Evolutionary conservation across 164 flowering plant genomes (phyloP), one percentile per base, ranked within the genome.

Genomic region (Aristolochia contorta): DNA sequence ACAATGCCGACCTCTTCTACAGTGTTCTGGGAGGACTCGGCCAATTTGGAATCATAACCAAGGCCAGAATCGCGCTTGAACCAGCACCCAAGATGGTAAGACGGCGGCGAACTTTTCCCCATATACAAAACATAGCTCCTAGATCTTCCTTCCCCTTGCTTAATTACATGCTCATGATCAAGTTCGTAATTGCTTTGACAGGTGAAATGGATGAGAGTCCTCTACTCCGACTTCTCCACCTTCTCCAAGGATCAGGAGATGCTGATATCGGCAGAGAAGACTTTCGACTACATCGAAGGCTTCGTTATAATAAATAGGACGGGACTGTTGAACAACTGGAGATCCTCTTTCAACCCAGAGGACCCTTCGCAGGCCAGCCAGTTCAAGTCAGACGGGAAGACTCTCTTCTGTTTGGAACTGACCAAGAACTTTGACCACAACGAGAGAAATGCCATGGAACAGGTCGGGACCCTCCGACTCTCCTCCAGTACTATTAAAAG

Each of bases 221-320:
- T 87, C 12, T 89, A 92, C 71, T 72, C 85, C 0, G 84, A 92
- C 52, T 87, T 92, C 75, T 56, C 80, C 56, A 20, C 27, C 62
- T 92, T 92, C 66, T 46, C 85, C 68, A 73, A 64, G 46, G 98
- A 92, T 72, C 98, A 92, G 68, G 98, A 89, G 69, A 67, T 73
- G 58, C 56, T 92, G 30, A 86, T 89, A 74, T 82, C 92, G 25
- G 61, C 72, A 0, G 58, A 75, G 19, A 63, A 75, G 49, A 66
- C 86, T 16, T 87, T 92, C 50, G 94, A 92, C 73, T 92, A 92
- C 66, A 69, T 89, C 33, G 98, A 92, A 79, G 98, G 98, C 46
- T 84, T 86, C 54, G 96, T 86, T 9, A 72, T 80, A 18, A 89
- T 87, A 69, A 92, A 89, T 73, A 76, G 79, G 75, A 87, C 91